phyloP scores from a whole-genome alignment of 2,329 filamentous ascomycete genomes.

The Xenosphaeropsis pyriputrescens region DNA sequence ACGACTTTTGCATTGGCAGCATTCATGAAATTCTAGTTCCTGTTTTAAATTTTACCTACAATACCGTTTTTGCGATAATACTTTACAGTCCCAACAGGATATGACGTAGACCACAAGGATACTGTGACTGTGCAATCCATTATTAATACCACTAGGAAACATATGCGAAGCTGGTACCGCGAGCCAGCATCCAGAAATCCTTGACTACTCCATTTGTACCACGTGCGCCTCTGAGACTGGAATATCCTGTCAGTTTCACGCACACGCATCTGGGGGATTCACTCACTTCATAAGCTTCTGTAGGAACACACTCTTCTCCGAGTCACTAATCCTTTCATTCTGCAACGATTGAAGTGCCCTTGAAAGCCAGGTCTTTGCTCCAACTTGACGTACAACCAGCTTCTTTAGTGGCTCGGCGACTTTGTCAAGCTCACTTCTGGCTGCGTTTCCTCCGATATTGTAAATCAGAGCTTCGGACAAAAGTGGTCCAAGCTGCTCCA shows the following conservation, averaged over 20 bases:
- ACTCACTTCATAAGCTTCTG: conserved; percentile 49
- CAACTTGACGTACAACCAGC: conserved; percentile 39
- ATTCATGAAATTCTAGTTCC: conserved; percentile 38
- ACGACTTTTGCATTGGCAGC: conserved; percentile 57
- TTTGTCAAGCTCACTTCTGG: conserved; percentile 58
- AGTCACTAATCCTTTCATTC: conserved; percentile 38
- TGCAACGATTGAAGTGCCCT: conserved; percentile 39
- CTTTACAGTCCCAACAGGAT: too few species aligned
- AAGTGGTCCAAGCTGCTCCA: conserved; percentile 44
- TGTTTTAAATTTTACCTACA: too few species aligned
- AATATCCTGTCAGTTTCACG: neutral
- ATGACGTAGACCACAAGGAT: neutral
- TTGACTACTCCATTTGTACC: conserved; percentile 52
- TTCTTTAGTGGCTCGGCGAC: conserved; percentile 59
- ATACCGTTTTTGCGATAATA: too few species aligned
- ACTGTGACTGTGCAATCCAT: neutral
- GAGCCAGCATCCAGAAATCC: conserved; percentile 59
- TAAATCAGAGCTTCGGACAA: conserved; percentile 43
- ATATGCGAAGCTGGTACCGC: conserved; percentile 45
- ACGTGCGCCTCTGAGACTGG: conserved; percentile 45
- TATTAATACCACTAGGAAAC: conserved; percentile 26
- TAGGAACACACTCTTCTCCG: conserved; percentile 49
- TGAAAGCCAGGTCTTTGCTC: conserved; percentile 47
- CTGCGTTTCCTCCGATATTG: conserved; percentile 54
- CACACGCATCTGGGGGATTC: neutral